Conservation (phyloP, 495 filamentous ascomycete species). For the Aspergillus diversus region DNA sequence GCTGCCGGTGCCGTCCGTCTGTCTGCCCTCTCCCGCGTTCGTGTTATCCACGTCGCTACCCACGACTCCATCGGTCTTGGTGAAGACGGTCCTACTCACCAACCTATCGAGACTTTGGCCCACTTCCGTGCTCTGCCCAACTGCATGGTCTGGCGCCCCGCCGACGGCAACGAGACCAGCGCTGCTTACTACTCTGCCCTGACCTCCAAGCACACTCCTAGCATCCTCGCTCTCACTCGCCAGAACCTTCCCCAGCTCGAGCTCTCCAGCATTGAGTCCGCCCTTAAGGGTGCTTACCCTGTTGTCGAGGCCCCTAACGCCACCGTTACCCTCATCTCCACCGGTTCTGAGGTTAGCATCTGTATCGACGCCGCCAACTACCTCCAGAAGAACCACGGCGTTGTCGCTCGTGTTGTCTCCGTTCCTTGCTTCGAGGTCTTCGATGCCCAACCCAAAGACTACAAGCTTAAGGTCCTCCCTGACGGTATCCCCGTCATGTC, state of each 20-base stretch:
- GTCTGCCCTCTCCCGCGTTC: constrained; percentile 87
- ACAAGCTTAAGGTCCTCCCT: constrained; percentile 86
- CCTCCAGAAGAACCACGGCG: constrained; percentile 85
- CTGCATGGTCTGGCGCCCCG: constrained; percentile 99
- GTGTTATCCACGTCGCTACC: constrained; percentile 94
- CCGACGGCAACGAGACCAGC: constrained; percentile 97
- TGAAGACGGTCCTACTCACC: constrained; percentile 98
- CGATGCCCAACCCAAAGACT: constrained; percentile 90
- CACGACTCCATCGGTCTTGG: constrained; percentile 99
- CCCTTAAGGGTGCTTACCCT: constrained; percentile 93
- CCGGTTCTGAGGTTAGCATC: constrained; percentile 94
- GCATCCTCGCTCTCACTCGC: constrained; percentile 91
- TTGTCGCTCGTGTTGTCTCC: constrained; percentile 91
- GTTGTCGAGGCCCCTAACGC: constrained; percentile 82
- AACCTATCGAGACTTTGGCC: constrained; percentile 98
- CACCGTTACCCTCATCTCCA: constrained; percentile 87
- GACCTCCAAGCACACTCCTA: constrained; percentile 87
- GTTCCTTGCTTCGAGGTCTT: constrained; percentile 98
- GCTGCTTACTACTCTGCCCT: constrained; percentile 97
- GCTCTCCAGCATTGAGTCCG: constrained; percentile 83
- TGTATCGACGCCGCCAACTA: constrained; percentile 88
- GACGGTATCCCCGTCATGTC: constrained; percentile 93
- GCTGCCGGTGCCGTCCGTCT: constrained; percentile 94
- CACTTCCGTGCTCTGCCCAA: constrained; percentile 99
- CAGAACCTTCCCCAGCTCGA: constrained; percentile 99